Conservation (phyloP, 139 green algal species). For the Raphidocelis subcapitata region DNA sequence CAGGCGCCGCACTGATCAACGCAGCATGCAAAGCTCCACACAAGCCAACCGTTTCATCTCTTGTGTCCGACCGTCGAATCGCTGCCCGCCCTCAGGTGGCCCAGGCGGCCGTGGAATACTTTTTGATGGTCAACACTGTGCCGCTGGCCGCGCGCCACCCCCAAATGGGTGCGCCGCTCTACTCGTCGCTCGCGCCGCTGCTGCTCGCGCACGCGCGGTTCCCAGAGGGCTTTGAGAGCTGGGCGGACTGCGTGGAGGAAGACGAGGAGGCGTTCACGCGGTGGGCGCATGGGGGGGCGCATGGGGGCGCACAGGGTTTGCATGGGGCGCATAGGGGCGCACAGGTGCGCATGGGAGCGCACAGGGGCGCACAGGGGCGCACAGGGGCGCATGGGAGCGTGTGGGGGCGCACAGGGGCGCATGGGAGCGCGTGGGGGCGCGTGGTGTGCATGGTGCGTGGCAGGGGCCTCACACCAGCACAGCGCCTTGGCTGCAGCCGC, state of each 20-base stretch:
- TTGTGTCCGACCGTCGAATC: neutral
- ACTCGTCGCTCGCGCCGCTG: conserved; percentile 31
- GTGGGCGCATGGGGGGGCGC: neutral
- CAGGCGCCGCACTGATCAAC: neutral
- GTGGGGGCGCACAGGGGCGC: too few relatives aligned
- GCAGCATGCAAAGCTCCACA: too few relatives aligned
- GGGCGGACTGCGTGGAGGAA: conserved; percentile 46
- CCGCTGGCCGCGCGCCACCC: conserved; percentile 36
- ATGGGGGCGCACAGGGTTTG: neutral
- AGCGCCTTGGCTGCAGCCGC: neutral
- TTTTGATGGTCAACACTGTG: conserved; percentile 64
- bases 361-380: too few relatives aligned
- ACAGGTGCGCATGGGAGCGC: too few relatives aligned
- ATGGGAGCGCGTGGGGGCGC: too few relatives aligned
- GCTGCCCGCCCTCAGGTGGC: conserved; percentile 10
- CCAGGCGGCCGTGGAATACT: conserved; percentile 55
- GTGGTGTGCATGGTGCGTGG: too few relatives aligned
- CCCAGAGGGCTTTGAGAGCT: conserved; percentile 40
- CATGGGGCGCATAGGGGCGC: neutral
- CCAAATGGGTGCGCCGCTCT: conserved; percentile 40
- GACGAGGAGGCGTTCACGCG: conserved; percentile 60
- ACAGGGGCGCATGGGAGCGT: too few relatives aligned
- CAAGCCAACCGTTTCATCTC: too few relatives aligned
- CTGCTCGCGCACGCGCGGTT: conserved; percentile 44
- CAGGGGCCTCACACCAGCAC: too few relatives aligned